phyloP scores from a whole-genome alignment of 2,329 filamentous ascomycete genomes.

The Pseudopithomyces chartarum region DNA sequence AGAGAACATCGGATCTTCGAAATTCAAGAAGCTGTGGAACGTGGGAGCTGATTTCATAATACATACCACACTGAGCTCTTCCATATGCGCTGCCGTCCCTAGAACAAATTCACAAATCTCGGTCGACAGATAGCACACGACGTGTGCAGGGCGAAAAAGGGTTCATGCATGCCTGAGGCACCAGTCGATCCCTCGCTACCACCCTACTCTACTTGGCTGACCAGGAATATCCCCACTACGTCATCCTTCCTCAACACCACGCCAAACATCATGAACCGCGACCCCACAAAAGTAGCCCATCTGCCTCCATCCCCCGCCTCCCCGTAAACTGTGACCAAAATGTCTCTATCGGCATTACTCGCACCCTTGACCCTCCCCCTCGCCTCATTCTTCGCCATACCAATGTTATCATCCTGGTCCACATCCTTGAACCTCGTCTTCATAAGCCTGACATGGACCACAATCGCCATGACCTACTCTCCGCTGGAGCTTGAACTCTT shows the following conservation, averaged over 20 bases:
- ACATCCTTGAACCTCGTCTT: constrained; percentile 85
- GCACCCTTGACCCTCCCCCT: constrained; percentile 47
- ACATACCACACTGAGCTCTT: too few species aligned
- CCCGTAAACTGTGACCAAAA: constrained; percentile 11
- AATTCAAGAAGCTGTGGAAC: too few species aligned
- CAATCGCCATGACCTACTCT: constrained; percentile 76
- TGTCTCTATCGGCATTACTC: constrained; percentile 38
- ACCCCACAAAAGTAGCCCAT: background rate
- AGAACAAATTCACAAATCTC: too few species aligned
- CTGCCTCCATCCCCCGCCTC: background rate
- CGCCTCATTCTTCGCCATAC: constrained; percentile 71
- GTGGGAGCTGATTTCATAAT: too few species aligned
- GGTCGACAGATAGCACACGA: too few species aligned
- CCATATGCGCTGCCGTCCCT: too few species aligned
- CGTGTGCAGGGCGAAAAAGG: too few species aligned
- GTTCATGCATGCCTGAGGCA: background rate
- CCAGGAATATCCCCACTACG: constrained; percentile 2
- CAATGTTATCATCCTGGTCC: constrained; percentile 73
- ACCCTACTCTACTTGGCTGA: background rate
- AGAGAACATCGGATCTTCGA: too few species aligned
- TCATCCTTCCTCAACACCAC: constrained; percentile 9
- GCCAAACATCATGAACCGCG: background rate
- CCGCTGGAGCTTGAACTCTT: constrained; percentile 76
- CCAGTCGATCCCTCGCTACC: background rate
- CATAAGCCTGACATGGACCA: constrained; percentile 90